Percentiles rank a stretch among this genome's conserved stretches.
Evolutionary conservation across 2,329 filamentous ascomycete genomes (phyloP).

Genomic region (Aureobasidium sp.): DNA sequence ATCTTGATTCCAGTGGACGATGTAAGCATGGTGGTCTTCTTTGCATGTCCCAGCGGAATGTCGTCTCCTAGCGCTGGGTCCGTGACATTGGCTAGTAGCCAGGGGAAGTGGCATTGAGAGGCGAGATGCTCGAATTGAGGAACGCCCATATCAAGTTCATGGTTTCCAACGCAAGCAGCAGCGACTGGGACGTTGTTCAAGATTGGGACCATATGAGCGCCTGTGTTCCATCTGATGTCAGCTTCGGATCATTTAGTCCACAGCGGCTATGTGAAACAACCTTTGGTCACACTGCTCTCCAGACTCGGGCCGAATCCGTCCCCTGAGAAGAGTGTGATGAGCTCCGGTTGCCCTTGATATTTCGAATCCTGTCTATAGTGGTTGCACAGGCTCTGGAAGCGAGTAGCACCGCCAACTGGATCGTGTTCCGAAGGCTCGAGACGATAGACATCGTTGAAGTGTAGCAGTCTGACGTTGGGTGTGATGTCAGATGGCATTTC

Average conservation of each 20-base stretch:
- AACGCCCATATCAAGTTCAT: conserved; percentile 88
- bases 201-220: conserved; percentile 78
- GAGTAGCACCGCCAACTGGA: conserved; percentile 69
- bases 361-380: conserved; percentile 58
- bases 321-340: conserved; percentile 78
- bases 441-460: conserved; percentile 94
- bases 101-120: conserved; percentile 71
- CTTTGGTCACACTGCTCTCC: conserved; percentile 83
- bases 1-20: conserved; percentile 78
- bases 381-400: conserved; percentile 71
- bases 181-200: conserved; percentile 70
- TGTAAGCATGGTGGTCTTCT: conserved; percentile 66
- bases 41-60: conserved; percentile 66
- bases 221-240: conserved; percentile 27
- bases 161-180: conserved; percentile 79
- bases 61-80: conserved; percentile 71
- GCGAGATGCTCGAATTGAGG: conserved; percentile 67
- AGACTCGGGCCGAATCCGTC: conserved; percentile 89
- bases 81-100: conserved; percentile 81
- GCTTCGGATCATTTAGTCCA: not conserved
- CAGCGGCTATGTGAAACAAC: conserved; percentile 28
- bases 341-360: conserved; percentile 54
- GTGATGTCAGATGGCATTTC: not conserved
- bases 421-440: conserved; percentile 68
- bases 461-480: conserved; percentile 71